phyloP scores from a whole-genome alignment of 2,329 filamentous ascomycete species.

The Ciborinia camelliae region DNA sequence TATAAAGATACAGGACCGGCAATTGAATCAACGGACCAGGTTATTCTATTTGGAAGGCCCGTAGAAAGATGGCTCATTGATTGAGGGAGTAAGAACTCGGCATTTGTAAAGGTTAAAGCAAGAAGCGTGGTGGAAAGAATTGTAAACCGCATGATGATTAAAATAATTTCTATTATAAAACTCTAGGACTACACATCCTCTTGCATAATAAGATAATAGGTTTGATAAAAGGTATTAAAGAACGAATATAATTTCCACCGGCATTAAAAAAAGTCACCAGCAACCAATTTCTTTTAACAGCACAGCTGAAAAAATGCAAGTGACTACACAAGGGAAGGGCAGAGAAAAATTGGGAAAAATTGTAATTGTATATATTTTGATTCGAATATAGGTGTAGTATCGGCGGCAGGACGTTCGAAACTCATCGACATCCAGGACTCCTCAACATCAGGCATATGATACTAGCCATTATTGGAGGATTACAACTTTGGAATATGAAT shows the following conservation, averaged over 20 bases:
- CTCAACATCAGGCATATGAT: not conserved
- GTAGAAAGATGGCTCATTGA: not conserved
- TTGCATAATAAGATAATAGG: not conserved
- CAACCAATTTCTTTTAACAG: not conserved
- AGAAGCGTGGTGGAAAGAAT: not conserved
- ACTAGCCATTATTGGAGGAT: not conserved
- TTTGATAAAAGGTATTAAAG: not conserved
- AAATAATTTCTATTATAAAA: not conserved
- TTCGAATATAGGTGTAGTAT: not conserved
- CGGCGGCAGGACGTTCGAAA: not conserved
- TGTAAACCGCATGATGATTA: not conserved
- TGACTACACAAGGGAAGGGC: not conserved
- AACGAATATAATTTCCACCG: not conserved
- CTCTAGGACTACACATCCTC: not conserved
- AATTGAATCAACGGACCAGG: not conserved
- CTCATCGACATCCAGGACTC: not conserved
- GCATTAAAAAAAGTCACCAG: not conserved
- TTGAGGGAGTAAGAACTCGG: not conserved
- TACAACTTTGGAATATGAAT: not conserved
- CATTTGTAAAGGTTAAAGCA: not conserved
- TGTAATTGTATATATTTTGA: not conserved
- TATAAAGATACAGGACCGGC: conserved; percentile 6
- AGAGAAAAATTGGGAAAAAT: not conserved
- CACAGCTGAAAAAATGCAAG: conserved; percentile 2
- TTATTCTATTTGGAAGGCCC: not conserved